A percentile compares a stretch with the other conserved stretches of the same genome.
Conservation (phyloP, 1,139 yeast species). For the Schizosaccharomyces versatilis region DNA sequence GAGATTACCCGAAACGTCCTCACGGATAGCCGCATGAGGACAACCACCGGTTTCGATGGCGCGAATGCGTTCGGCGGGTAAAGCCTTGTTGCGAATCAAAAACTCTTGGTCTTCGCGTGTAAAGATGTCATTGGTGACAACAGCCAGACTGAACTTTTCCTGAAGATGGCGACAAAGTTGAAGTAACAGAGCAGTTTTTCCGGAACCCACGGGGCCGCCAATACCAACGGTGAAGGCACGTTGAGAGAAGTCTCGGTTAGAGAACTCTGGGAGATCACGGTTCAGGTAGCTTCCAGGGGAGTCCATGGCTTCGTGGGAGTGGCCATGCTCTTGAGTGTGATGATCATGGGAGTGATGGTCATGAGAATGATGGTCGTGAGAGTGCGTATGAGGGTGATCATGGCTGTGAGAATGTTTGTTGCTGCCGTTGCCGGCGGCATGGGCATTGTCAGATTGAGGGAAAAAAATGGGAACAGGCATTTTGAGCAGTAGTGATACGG, state of each 20-base stretch:
- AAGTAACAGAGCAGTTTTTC: conserved; percentile 10
- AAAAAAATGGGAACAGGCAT: no score
- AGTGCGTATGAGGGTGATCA: background rate
- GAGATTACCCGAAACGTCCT: conserved; percentile 10
- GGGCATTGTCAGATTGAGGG: no score
- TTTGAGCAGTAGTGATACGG: no score
- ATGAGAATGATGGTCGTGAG: conserved; percentile 1
- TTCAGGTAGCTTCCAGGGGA: conserved; percentile 7
- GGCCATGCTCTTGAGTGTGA: conserved; percentile 4
- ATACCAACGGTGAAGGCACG: conserved; percentile 11
- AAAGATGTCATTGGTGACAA: conserved; percentile 11
- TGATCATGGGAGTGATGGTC: conserved; percentile 19
- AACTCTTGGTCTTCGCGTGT: conserved; percentile 11
- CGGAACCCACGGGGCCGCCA: conserved; percentile 11
- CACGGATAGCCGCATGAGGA: conserved; percentile 12
- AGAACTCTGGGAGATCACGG: conserved; percentile 8
- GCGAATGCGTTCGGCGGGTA: conserved; percentile 8
- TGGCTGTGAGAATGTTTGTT: background rate
- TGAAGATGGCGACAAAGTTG: conserved; percentile 7
- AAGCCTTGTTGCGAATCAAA: conserved; percentile 9
- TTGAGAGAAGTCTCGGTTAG: conserved; percentile 7
- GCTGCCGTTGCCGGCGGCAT: no score
- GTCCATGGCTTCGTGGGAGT: conserved; percentile 4
- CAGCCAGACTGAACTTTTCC: conserved; percentile 7
- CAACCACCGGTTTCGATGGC: conserved; percentile 12